Base-by-base conservation (phyloP, 495 filamentous ascomycete species). In the Penicillium subrubescens region DNA sequence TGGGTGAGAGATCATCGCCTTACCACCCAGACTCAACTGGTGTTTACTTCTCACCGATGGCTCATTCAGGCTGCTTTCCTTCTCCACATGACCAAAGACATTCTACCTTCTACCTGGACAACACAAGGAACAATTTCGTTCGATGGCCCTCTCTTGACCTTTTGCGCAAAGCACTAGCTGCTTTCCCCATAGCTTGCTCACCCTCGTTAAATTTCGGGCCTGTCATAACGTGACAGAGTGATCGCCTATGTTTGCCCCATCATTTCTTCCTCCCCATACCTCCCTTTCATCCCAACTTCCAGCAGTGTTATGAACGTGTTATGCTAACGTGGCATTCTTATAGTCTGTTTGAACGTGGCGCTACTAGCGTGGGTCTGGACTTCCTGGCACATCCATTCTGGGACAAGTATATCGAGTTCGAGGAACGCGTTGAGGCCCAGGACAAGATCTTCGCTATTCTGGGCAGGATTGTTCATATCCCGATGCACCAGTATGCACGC, bases 361-460 rank as follows among this genome's bases (percentile, higher is more conserved):
- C 93, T 17, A 85, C 82, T 46, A 87, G 85, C 68, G 93, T 97
- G 21, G 95, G 96, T 17, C 84, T 97, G 34, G 95, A 99, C 77
- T 99, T 97, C 74, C 84, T 96, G 10, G 88, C 93, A 5, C 93
- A 97, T 72, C 93, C 92, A 0, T 97, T 99, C 82, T 99, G 95
- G 95, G 96, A 98, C 71, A 98, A 97, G 77, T 99, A 97, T 69
- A 85, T 98, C 58, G 95, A 97, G 69, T 98, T 93, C 69, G 95
- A 98, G 71, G 93, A 97, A 70, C 88, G 93, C 10, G 79, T 94
- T 53, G 93, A 97, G 71, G 90, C 90, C 0, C 87, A 90, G 34
- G 92, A 96, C 64, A 91, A 88, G 72, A 93, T 98, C 57, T 94
- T 97, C 63, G 86, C 84, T 10, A 92, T 99, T 57, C 83, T 97